Evolutionary conservation across 768 basidiomycete species (phyloP), one percentile per base, ranked within the genome.

Genomic region (Suillus hirtellus): DNA sequence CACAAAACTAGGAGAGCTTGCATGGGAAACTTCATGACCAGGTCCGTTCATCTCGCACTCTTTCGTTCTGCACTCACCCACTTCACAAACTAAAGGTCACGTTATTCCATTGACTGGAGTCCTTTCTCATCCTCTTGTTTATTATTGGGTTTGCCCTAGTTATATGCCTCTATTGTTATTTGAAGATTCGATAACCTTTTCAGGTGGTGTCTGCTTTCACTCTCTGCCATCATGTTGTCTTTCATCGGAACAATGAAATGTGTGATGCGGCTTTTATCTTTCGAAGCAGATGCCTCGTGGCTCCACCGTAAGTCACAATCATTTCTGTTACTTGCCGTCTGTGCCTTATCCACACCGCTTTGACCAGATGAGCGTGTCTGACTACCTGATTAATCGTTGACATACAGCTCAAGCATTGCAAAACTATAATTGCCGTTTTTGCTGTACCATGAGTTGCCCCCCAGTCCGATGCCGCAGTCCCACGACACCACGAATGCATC

Each of bases 1-100:
- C 12, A 75, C 80, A 61, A 72, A 70, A 56, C 58, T 79, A n/a
- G 60, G 66, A 58, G 68, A 64, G 24, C 61, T 73, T 44, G 24
- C 40, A 58, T 58, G 56, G 56, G 56, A 58, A 42, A 10, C 17
- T 12, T 42, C 56, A n/a, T 42, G 56, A 58, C 40, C 17, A 58
- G 38, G 56, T 58, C 10, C 17, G 38, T 42, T 42, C 19, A 27
- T 31, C 17, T n/a, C 24, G 27, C 42, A 2, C 4, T 19, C 17
- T 27, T 40, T 42, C 27, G 27, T 42, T 58, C 40, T 42, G 24
- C 56, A 27, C 42, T 58, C 40, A 58, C 6, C 42, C 24, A 6
- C 56, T 42, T 31, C 6, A 10, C 24, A 58, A 27, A 40, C 6
- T 24, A 58, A 43, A 42, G 38, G 1, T 27, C 17, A 31, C 27